Evolutionary conservation across 2,329 filamentous ascomycete species (phyloP), one percentile per base, ranked within the genome.

Genomic region (Aureobasidium lini): DNA sequence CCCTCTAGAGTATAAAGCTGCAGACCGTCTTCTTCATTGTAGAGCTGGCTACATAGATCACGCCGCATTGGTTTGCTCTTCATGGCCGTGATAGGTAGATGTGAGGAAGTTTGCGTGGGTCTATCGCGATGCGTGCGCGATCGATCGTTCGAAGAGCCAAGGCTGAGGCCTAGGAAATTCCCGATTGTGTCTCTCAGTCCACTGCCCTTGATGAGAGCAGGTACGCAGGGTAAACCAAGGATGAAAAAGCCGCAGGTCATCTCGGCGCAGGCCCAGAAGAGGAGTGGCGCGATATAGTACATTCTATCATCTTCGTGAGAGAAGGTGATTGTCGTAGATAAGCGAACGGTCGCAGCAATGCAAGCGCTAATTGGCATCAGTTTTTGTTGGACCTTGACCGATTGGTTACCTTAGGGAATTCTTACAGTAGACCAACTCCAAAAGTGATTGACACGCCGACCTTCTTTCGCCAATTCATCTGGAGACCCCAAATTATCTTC

Each of bases 161-260:
- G 29, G 29, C 28, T 36, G 28, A 37, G 9, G 8, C 47, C 47
- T 2, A 49, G 18, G 31, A 52, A 15, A 15, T 32, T 39, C 8
- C 23, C 36, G 9, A 23, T 39, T 9, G 11, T 37, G 16, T 18
- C 15, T 4, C 3, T 31, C 6, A 36, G 32, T 15, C 32, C 48
- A 15, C 18, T 52, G 7, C 10, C 6, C 32, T 39, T 52, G 32
- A 52, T 28, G 6, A 52, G 13, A 37, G 32, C 18, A 34, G 16
- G n/a, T 4, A 52, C 39, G 13, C 48, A 52, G 16, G 48, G 48
- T n/a, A 52, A 31, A 29, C 48, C 16, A 8, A 52, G 48, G 23
- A 52, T 39, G 48, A 52, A 52, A 13, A 52, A 52, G 11, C 48
- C 48, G 29, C 48, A 52, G 3, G 48, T 52, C 48, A 52, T 52